Conservation (phyloP, 2,329 filamentous ascomycete species). For the Colletotrichum sp. region DNA sequence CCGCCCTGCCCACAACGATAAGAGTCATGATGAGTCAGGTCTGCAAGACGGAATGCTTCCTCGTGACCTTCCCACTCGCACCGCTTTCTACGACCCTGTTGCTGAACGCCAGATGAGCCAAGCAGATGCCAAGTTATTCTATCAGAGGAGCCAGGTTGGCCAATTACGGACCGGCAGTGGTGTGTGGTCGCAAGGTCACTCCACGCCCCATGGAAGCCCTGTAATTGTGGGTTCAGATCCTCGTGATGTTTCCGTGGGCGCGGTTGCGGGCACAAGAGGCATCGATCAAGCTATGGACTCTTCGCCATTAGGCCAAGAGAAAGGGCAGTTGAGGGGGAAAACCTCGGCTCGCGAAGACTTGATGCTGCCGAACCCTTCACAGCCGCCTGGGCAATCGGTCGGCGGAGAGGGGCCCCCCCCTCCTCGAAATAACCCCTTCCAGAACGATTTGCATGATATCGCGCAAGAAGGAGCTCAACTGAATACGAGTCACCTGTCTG, state of each 20-base stretch:
- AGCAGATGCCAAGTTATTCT: slow-evolving; percentile 94
- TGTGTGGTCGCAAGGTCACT: slow-evolving; percentile 41
- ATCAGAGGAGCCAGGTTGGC: slow-evolving; percentile 83
- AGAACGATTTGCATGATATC: background rate
- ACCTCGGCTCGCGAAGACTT: background rate
- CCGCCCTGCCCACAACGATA: background rate
- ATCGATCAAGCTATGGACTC: slow-evolving; percentile 29
- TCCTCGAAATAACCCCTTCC: background rate
- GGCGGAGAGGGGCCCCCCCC: background rate
- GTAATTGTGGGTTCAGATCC: slow-evolving; percentile 32
- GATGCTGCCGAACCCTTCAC: slow-evolving; percentile 2
- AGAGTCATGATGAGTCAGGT: background rate
- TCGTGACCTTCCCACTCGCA: slow-evolving; percentile 69
- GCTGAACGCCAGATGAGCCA: slow-evolving; percentile 95
- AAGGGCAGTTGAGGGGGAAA: background rate
- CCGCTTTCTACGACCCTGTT: slow-evolving; percentile 91
- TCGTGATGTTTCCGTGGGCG: slow-evolving; percentile 26
- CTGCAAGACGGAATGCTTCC: slow-evolving; percentile 63
- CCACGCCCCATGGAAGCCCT: slow-evolving; percentile 53
- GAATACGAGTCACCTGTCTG: background rate
- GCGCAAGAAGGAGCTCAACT: background rate
- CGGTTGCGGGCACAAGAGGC: slow-evolving; percentile 32
- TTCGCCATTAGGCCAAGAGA: background rate
- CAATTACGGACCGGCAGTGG: slow-evolving; percentile 40
- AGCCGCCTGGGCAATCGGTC: background rate